Conservation (phyloP, 2,329 filamentous ascomycete genomes). For the Xylariaceae sp. region DNA sequence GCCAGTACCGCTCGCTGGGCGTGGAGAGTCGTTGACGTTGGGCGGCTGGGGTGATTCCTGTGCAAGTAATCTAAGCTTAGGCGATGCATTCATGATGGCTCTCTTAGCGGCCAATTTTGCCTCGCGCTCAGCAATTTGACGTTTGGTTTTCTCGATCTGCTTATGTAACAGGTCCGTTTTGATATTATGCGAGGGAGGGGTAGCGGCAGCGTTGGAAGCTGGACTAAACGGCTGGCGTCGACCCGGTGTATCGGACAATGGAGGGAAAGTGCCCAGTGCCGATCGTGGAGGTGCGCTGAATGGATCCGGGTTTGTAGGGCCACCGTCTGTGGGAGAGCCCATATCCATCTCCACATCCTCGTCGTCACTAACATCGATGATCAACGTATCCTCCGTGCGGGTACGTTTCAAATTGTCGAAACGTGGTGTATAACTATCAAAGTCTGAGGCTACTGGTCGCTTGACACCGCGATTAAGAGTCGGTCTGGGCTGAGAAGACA, state of each 20-base stretch:
- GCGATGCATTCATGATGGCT: constrained; percentile 18
- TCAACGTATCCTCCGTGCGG: constrained; percentile 53
- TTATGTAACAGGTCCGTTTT: constrained; percentile 35
- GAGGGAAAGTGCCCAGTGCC: constrained; percentile 45
- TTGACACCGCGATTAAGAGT: constrained; percentile 41
- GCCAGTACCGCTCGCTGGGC: constrained; percentile 8
- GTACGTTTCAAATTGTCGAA: constrained; percentile 52
- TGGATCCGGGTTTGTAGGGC: constrained; percentile 31
- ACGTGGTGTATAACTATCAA: constrained; percentile 53
- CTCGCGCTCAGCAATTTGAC: constrained; percentile 57
- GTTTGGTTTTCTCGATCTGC: constrained; percentile 60
- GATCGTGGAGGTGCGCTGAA: constrained; percentile 20
- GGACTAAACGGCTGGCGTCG: constrained; percentile 42
- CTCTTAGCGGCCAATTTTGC: constrained; percentile 44
- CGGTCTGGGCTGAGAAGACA: constrained; percentile 15
- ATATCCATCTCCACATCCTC: constrained; percentile 68
- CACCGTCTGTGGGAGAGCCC: constrained; percentile 49
- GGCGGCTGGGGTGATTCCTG: constrained; percentile 13
- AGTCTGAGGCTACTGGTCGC: constrained; percentile 67
- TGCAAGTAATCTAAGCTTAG: constrained; percentile 17
- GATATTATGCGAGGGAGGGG: constrained; percentile 29
- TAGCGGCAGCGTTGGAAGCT: constrained; percentile 34
- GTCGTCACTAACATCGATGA: constrained; percentile 82
- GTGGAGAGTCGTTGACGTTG: constrained; percentile 13
- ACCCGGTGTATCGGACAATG: constrained; percentile 39